Conservation (phyloP, 1,284 basidiomycete species). For the Cryptococcus sp. region DNA sequence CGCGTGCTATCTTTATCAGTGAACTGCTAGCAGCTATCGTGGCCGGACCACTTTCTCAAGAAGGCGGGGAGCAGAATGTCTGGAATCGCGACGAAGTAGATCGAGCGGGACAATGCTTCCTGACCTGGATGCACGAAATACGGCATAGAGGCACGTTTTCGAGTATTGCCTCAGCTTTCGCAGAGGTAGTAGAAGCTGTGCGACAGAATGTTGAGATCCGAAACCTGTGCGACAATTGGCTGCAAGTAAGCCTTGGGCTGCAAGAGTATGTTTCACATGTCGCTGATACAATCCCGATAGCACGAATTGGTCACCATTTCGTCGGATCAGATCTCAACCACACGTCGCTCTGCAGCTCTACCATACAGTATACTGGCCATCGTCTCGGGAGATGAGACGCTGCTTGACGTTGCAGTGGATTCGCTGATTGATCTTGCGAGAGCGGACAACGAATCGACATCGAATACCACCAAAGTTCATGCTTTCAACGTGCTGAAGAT, state of each 20-base stretch:
- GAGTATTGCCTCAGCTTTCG: slow-evolving; percentile 44
- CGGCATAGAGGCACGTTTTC: slow-evolving; percentile 53
- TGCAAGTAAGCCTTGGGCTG: slow-evolving; percentile 42
- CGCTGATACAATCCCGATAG: slow-evolving; percentile 10
- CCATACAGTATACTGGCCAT: slow-evolving; percentile 49
- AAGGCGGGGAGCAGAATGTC: slow-evolving; percentile 14
- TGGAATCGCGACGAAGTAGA: slow-evolving; percentile 41
- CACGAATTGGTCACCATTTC: slow-evolving; percentile 43
- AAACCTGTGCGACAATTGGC: slow-evolving; percentile 38
- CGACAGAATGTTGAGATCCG: slow-evolving; percentile 17
- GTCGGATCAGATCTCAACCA: slow-evolving; percentile 44
- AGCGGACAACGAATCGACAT: slow-evolving; percentile 29
- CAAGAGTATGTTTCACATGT: slow-evolving; percentile 5
- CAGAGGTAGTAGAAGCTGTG: slow-evolving; percentile 37
- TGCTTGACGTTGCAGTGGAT: slow-evolving; percentile 37
- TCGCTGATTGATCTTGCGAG: slow-evolving; percentile 37
- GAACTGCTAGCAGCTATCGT: slow-evolving; percentile 43
- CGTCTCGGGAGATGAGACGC: slow-evolving; percentile 32
- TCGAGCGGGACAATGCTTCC: slow-evolving; percentile 37
- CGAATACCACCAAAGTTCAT: slow-evolving; percentile 49
- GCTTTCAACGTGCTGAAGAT: slow-evolving; percentile 52
- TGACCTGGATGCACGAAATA: slow-evolving; percentile 52
- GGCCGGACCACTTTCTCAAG: slow-evolving; percentile 23
- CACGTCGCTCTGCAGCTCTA: slow-evolving; percentile 51
- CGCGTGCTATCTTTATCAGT: slow-evolving; percentile 9